These are phyloP conservation scores for Fusarium sp. DNA, from an alignment of 2,329 filamentous ascomycete species.

Conservation along the genomic window DNA sequence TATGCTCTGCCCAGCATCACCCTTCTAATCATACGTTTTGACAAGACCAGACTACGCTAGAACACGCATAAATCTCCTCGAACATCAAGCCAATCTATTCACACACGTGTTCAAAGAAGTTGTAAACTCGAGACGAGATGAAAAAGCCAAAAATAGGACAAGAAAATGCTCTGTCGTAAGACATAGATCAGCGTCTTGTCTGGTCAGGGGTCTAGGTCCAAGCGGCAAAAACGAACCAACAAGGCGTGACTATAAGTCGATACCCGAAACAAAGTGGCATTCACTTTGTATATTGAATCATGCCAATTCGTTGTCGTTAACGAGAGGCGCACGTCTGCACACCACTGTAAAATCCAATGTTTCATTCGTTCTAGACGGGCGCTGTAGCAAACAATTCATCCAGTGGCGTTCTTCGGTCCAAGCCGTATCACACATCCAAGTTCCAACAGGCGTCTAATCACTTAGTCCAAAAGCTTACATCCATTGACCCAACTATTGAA, in stretches of 20 bases:
- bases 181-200: not conserved
- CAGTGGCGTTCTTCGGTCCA: constrained; percentile 13
- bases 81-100: not conserved
- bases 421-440: constrained; percentile 22
- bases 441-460: not conserved
- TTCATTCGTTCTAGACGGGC: not conserved
- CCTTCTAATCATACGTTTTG: not conserved
- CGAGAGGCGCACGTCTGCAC: not conserved
- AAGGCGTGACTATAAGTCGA: not conserved
- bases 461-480: constrained; percentile 31
- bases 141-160: not conserved
- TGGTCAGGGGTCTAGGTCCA: not conserved
- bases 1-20: not conserved
- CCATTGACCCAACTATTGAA: constrained; percentile 1
- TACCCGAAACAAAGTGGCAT: constrained; percentile 1
- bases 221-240: not conserved
- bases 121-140: not conserved
- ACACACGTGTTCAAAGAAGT: not conserved
- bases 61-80: not conserved
- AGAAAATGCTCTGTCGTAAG: not conserved
- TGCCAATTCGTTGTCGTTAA: not conserved
- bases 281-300: not conserved
- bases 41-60: not conserved
- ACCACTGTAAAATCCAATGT: not conserved
- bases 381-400: not conserved